phyloP scores from a whole-genome alignment of 2,329 filamentous ascomycete genomes.

The Chrysosporium queenslandicum region DNA sequence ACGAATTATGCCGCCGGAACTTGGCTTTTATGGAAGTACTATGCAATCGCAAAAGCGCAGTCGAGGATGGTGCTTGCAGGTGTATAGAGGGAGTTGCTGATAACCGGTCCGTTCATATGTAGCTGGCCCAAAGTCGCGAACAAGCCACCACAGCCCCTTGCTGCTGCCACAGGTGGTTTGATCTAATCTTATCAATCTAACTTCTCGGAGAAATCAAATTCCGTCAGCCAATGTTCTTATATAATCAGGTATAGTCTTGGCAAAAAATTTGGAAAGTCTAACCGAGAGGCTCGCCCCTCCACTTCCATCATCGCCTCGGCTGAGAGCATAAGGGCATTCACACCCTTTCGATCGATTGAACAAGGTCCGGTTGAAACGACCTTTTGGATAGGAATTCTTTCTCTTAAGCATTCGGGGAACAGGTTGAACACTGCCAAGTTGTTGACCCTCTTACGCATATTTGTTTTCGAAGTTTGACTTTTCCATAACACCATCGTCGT shows the following conservation, averaged over 20 bases:
- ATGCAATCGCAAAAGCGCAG: neutral
- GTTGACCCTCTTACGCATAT: too few species aligned
- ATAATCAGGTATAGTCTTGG: neutral
- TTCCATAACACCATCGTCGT: too few species aligned
- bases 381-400: too few species aligned
- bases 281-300: neutral
- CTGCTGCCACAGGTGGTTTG: neutral
- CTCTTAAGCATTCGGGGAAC: too few species aligned
- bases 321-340: neutral
- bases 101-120: neutral
- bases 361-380: neutral
- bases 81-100: neutral
- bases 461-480: too few species aligned
- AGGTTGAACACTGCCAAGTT: too few species aligned
- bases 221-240: neutral
- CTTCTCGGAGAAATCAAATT: neutral
- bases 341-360: neutral
- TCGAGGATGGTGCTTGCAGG: too few species aligned
- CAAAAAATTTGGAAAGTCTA: neutral
- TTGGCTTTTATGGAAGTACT: neutral
- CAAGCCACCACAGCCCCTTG: conserved; percentile 6
- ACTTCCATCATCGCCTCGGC: conserved; percentile 8
- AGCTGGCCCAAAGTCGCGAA: conserved; percentile 9
- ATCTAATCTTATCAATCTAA: conserved; percentile 12
- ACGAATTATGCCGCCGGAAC: neutral